Evolutionary conservation across 345 rosid genomes (phyloP).

Genomic region (Barbarea vulgaris): DNA sequence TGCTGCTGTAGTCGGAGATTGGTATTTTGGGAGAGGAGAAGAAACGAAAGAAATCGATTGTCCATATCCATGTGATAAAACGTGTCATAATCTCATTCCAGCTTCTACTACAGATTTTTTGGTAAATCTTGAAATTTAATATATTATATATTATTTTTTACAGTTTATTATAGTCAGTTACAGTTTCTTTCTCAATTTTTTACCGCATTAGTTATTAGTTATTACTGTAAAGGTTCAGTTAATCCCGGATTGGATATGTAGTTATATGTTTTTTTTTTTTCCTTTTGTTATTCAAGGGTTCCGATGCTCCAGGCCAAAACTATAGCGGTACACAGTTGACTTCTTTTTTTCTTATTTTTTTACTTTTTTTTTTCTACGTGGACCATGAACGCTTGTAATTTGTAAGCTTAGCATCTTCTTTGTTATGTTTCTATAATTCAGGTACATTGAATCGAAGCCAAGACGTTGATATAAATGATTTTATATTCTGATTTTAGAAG

Average conservation of each 20-base stretch:
- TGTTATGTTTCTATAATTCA: conserved; percentile 10
- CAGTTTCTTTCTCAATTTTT: neutral
- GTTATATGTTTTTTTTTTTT: neutral
- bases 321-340: conserved; percentile 28
- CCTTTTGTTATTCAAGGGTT: conserved; percentile 28
- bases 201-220: neutral
- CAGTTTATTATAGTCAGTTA: neutral
- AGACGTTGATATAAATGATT: neutral
- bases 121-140: conserved; percentile 28
- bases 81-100: conserved; percentile 74
- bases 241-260: neutral
- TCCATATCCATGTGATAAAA: conserved; percentile 77
- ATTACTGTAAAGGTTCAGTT: conserved; percentile 13
- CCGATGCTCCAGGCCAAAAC: conserved; percentile 10
- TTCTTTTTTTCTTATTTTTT: neutral
- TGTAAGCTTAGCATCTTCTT: too few relatives aligned
- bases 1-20: conserved; percentile 85
- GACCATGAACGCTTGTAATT: too few relatives aligned
- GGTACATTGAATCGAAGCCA: conserved; percentile 21
- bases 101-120: conserved; percentile 31
- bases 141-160: neutral
- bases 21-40: conserved; percentile 69
- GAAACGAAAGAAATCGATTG: conserved; percentile 61
- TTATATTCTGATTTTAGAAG: conserved; percentile 12
- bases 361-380: neutral